phyloP scores from a whole-genome alignment of 2,329 filamentous ascomycete genomes.

The Grosmannia huntii region DNA sequence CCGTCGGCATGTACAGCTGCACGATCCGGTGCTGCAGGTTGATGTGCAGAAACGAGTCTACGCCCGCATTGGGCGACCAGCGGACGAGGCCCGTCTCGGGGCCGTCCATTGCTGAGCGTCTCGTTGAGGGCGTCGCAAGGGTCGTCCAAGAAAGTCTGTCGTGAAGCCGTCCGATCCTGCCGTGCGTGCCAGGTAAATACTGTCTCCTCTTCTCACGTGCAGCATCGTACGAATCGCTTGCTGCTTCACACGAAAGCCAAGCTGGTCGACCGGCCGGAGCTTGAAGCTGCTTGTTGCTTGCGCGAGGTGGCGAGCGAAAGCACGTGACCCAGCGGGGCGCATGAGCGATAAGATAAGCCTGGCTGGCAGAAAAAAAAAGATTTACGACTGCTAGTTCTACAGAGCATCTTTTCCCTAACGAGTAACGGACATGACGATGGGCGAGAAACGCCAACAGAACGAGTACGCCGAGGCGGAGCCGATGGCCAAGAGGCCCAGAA shows the following conservation, averaged over 20 bases:
- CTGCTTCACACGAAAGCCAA: neutral
- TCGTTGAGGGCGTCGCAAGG: neutral
- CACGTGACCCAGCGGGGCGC: neutral
- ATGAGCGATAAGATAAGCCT: neutral
- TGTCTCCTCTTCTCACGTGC: neutral
- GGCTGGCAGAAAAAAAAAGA: neutral
- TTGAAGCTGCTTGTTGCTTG: neutral
- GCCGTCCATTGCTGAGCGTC: slow-evolving; percentile 33
- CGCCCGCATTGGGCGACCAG: slow-evolving; percentile 48
- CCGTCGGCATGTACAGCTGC: slow-evolving; percentile 50
- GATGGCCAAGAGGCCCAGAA: slow-evolving; percentile 11
- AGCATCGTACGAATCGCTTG: neutral
- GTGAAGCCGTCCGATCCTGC: neutral
- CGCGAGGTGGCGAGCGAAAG: neutral
- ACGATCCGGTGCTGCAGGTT: slow-evolving; percentile 51
- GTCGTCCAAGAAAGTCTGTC: neutral
- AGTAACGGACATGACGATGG: slow-evolving; percentile 14
- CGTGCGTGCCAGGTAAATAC: neutral
- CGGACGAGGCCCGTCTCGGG: slow-evolving; percentile 51
- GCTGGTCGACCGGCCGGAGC: neutral
- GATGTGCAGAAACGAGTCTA: slow-evolving; percentile 51
- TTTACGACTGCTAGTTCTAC: neutral
- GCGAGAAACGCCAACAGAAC: slow-evolving; percentile 18
- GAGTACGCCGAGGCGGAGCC: slow-evolving; percentile 10
- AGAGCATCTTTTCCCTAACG: neutral